Evolutionary conservation across 2,329 filamentous ascomycete genomes (phyloP).

Genomic region (Fusarium solani-melongenae): DNA sequence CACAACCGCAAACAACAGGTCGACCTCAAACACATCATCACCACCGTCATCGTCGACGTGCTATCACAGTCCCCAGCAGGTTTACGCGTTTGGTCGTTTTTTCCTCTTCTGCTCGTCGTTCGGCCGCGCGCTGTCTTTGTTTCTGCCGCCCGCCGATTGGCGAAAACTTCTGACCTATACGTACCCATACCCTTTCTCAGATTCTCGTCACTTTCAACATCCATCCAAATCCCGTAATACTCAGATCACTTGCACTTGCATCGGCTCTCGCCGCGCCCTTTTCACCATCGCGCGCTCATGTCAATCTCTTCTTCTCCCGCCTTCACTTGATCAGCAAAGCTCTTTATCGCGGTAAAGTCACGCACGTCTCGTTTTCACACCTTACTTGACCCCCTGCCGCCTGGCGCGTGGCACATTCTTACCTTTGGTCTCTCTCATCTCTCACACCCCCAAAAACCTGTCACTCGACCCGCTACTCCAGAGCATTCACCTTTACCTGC

Average conservation of each 20-base stretch:
- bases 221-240: constrained; percentile 20
- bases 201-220: constrained; percentile 34
- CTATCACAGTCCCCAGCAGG: background rate
- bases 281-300: background rate
- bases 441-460: constrained; percentile 34
- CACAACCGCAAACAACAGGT: constrained; percentile 23
- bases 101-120: constrained; percentile 25
- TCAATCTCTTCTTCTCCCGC: constrained; percentile 9
- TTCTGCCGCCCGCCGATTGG: constrained; percentile 35
- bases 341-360: constrained; percentile 33
- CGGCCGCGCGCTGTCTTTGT: constrained; percentile 32
- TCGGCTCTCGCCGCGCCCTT: background rate
- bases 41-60: constrained; percentile 16
- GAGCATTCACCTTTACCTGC: constrained; percentile 29
- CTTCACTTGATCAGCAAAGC: constrained; percentile 16
- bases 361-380: constrained; percentile 27
- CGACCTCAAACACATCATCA: constrained; percentile 25
- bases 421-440: constrained; percentile 13
- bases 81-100: constrained; percentile 8
- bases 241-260: background rate
- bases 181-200: constrained; percentile 39
- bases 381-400: constrained; percentile 23
- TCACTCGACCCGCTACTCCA: constrained; percentile 32
- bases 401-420: constrained; percentile 39
- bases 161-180: constrained; percentile 46